phyloP scores from a whole-genome alignment of 768 basidiomycete species.

The Xanthoconium stramineum region DNA sequence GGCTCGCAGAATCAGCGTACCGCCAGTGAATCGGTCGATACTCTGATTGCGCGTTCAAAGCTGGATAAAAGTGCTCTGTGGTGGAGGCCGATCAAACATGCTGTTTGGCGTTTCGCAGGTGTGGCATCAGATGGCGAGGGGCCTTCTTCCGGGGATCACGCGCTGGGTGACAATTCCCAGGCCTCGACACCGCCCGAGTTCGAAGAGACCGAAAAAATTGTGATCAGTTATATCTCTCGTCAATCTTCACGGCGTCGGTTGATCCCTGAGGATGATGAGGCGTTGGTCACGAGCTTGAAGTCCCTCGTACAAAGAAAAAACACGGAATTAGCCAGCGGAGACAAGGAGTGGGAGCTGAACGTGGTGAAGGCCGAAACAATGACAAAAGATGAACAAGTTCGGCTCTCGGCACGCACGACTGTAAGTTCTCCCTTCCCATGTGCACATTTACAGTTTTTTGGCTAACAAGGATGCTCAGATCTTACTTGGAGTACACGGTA shows the following conservation, averaged over 20 bases:
- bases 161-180: not conserved
- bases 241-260: slow-evolving; percentile 55
- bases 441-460: not conserved
- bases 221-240: slow-evolving; percentile 72
- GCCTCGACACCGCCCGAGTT: slow-evolving; percentile 12
- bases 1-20: slow-evolving; percentile 67
- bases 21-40: slow-evolving; percentile 64
- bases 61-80: slow-evolving; percentile 44
- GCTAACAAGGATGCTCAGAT: slow-evolving; percentile 40
- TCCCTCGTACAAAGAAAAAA: slow-evolving; percentile 45
- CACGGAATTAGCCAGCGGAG: slow-evolving; percentile 15
- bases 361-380: slow-evolving; percentile 62
- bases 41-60: slow-evolving; percentile 41
- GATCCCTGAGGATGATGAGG: slow-evolving; percentile 51
- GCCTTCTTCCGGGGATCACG: slow-evolving; percentile 19
- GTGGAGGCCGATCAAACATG: slow-evolving; percentile 75
- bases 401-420: slow-evolving; percentile 62
- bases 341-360: slow-evolving; percentile 54
- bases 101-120: slow-evolving; percentile 67
- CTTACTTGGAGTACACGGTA: slow-evolving; percentile 72
- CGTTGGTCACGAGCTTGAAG: slow-evolving; percentile 49
- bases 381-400: slow-evolving; percentile 74
- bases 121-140: slow-evolving; percentile 34
- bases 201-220: slow-evolving; percentile 47
- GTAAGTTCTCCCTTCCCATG: slow-evolving; percentile 37